Evolutionary conservation across 495 filamentous ascomycete genomes (phyloP).

Genomic region (Neurospora tetrasperma): DNA sequence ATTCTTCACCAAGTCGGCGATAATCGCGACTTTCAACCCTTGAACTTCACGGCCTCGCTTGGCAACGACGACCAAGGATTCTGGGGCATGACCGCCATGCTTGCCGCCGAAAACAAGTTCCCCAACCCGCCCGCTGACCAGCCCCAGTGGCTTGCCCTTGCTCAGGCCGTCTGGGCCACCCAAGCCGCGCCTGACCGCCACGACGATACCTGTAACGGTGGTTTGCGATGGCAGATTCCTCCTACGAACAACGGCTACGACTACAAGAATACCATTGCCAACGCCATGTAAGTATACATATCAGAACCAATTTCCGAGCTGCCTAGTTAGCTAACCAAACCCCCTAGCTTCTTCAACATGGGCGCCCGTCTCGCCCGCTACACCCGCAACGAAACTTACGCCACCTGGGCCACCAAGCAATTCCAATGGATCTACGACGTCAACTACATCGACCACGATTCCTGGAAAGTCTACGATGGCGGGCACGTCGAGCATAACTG

Average conservation of each 20-base stretch:
- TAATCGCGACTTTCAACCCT: conserved; percentile 50
- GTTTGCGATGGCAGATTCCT: conserved; percentile 73
- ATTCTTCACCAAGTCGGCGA: conserved; percentile 54
- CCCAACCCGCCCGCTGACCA: conserved; percentile 48
- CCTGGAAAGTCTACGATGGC: conserved; percentile 60
- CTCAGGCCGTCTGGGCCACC: conserved; percentile 66
- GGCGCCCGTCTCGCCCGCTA: conserved; percentile 66
- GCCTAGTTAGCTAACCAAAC: conserved; percentile 36
- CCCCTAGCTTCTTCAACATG: conserved; percentile 63
- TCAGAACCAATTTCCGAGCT: conserved; percentile 16
- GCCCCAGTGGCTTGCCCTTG: conserved; percentile 64
- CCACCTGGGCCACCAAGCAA: conserved; percentile 60
- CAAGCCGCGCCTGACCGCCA: conserved; percentile 51
- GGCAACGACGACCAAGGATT: conserved; percentile 81
- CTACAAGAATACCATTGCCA: conserved; percentile 65
- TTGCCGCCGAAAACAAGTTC: conserved; percentile 63
- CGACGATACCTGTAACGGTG: conserved; percentile 53
- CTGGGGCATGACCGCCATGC: conserved; percentile 70
- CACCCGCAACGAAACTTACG: conserved; percentile 69
- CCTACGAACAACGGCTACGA: conserved; percentile 66
- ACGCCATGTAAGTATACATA: conserved; percentile 18
- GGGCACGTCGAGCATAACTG: conserved; percentile 53
- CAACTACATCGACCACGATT: conserved; percentile 48
- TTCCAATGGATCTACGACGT: conserved; percentile 61
- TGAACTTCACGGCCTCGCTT: conserved; percentile 60